Evolutionary conservation across 306 rosid genomes (phyloP).

Genomic region (Pterocarpus santalinus): DNA sequence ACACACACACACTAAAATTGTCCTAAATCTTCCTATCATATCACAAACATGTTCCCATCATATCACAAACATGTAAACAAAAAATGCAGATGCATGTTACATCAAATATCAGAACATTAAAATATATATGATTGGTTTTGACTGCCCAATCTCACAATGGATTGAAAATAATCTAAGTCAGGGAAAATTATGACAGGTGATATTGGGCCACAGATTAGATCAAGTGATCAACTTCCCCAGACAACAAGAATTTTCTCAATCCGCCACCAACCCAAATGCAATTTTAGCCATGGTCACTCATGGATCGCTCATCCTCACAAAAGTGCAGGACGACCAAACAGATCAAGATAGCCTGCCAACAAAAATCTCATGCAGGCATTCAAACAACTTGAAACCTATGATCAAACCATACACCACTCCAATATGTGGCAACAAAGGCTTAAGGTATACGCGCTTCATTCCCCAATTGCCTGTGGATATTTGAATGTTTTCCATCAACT

Average conservation of each 20-base stretch:
- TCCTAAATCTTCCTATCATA: constrained; percentile 13
- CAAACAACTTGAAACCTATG: constrained; percentile 33
- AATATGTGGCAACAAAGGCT: constrained; percentile 43
- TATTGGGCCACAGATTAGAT: constrained; percentile 35
- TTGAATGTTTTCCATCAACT: constrained; percentile 57
- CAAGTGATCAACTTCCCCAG: constrained; percentile 42
- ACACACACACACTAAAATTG: neutral
- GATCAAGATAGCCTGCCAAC: constrained; percentile 43
- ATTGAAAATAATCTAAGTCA: constrained; percentile 12
- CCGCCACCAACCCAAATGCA: constrained; percentile 23
- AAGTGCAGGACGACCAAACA: constrained; percentile 39
- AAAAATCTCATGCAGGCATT: constrained; percentile 37
- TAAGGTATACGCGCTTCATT: constrained; percentile 45
- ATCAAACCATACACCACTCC: constrained; percentile 47
- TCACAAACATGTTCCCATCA: constrained; percentile 9
- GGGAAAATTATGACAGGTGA: constrained; percentile 23
- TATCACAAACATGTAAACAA: constrained; percentile 13
- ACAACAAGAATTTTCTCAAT: constrained; percentile 28
- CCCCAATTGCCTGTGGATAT: constrained; percentile 34
- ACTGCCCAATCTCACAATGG: constrained; percentile 29
- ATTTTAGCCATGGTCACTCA: constrained; percentile 29
- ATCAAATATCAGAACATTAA: constrained; percentile 16
- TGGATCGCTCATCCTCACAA: constrained; percentile 38
- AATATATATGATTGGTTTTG: neutral
- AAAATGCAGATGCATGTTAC: constrained; percentile 28